These are phyloP conservation scores for Pyrenophora seminiperda DNA, from an alignment of 2,329 filamentous ascomycete genomes.

Conservation along the genomic window DNA sequence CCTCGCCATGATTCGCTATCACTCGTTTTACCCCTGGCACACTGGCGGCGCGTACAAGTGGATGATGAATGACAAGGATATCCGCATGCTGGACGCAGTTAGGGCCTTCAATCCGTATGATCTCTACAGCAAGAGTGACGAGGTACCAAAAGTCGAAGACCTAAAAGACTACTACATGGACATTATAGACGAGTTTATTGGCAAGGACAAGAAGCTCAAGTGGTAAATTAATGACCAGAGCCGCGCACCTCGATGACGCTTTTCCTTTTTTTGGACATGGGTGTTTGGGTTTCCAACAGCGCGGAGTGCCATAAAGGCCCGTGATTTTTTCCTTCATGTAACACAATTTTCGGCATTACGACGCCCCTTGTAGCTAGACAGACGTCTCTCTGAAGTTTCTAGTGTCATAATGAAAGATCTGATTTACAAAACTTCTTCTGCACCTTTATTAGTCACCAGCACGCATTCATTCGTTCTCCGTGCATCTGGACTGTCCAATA, in stretches of 20 bases:
- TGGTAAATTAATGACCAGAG: constrained; percentile 62
- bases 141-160: constrained; percentile 73
- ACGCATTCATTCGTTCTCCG: too few relatives aligned
- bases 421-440: too few relatives aligned
- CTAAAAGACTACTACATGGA: constrained; percentile 64
- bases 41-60: constrained; percentile 76
- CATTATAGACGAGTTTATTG: constrained; percentile 71
- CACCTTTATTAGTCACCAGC: too few relatives aligned
- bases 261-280: constrained; percentile 8
- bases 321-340: constrained; percentile 1
- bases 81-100: constrained; percentile 79
- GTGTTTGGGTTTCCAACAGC: too few relatives aligned
- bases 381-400: too few relatives aligned
- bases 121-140: constrained; percentile 89
- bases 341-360: too few relatives aligned
- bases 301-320: constrained; percentile 25
- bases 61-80: constrained; percentile 83
- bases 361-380: too few relatives aligned
- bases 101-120: constrained; percentile 91
- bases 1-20: constrained; percentile 90
- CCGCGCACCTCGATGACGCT: neutral
- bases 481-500: too few relatives aligned
- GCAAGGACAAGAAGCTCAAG: constrained; percentile 67
- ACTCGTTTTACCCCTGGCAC: constrained; percentile 94
- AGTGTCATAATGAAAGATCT: too few relatives aligned